A percentile compares a stretch with the other conserved stretches of the same genome.
Evolutionary conservation across 2,329 filamentous ascomycete genomes (phyloP).

Genomic region (Apiospora saccharicola): DNA sequence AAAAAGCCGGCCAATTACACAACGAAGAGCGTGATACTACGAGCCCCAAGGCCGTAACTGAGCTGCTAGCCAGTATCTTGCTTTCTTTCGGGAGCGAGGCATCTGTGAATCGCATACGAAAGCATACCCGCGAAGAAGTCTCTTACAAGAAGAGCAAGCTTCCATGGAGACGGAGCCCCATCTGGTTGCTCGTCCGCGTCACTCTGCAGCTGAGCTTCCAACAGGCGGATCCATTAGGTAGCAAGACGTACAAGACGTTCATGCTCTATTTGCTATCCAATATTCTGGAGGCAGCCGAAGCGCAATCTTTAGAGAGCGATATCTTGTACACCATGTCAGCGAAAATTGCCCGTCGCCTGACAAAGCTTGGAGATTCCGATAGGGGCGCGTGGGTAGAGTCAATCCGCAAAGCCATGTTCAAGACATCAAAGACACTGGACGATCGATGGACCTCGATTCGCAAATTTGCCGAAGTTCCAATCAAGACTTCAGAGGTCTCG

Average conservation of each 20-base stretch:
- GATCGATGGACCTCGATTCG: not conserved
- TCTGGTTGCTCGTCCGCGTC: constrained; percentile 22
- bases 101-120: too few species aligned
- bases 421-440: not conserved
- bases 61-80: too few species aligned
- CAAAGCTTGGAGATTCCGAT: constrained; percentile 15
- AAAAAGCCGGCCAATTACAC: too few species aligned
- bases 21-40: too few species aligned
- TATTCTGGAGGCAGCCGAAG: not conserved
- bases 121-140: too few species aligned
- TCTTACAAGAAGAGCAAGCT: too few species aligned
- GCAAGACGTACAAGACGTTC: constrained; percentile 19
- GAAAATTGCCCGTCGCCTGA: constrained; percentile 19
- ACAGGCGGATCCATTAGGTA: not conserved
- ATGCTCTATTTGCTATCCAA: constrained; percentile 18
- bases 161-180: constrained; percentile 22
- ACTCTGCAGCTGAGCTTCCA: constrained; percentile 12
- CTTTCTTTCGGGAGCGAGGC: too few species aligned
- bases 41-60: too few species aligned
- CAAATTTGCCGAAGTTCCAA: not conserved
- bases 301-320: constrained; percentile 15
- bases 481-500: not conserved
- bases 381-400: not conserved
- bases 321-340: constrained; percentile 24
- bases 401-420: not conserved